Conservation (phyloP, 164 flowering plant genomes). For the Santalum album region DNA sequence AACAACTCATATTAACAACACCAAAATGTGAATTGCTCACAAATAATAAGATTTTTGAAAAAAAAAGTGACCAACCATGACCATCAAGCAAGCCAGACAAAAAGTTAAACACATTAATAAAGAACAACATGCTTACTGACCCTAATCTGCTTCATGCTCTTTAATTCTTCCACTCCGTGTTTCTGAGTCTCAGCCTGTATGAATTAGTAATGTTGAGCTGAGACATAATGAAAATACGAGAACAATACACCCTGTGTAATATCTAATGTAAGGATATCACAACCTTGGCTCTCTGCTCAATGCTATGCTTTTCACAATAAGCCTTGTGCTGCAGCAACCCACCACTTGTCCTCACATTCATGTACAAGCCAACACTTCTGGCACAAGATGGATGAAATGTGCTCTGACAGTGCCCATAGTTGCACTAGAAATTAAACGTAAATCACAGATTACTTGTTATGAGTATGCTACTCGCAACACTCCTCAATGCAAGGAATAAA, state of each 20-base stretch:
- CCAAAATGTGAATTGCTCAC: too few relatives aligned
- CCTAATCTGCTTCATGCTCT: constrained; percentile 70
- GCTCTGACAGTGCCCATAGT: constrained; percentile 73
- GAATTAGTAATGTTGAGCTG: constrained; percentile 7
- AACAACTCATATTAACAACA: too few relatives aligned
- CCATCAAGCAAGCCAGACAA: too few relatives aligned
- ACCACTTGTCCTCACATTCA: constrained; percentile 51
- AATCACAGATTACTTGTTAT: not conserved
- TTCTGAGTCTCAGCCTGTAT: constrained; percentile 62
- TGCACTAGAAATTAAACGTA: constrained; percentile 50
- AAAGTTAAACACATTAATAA: too few relatives aligned
- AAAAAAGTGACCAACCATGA: too few relatives aligned
- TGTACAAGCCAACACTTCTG: constrained; percentile 63
- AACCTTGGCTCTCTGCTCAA: constrained; percentile 86
- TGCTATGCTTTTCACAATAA: constrained; percentile 83
- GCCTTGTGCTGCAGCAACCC: constrained; percentile 82
- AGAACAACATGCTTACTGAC: constrained; percentile 27
- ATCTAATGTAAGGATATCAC: too few relatives aligned
- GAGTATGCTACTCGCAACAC: not conserved
- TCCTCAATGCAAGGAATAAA: too few relatives aligned
- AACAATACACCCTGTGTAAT: too few relatives aligned
- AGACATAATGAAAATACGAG: not conserved
- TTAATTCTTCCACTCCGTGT: constrained; percentile 69
- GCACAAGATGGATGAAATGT: constrained; percentile 93
- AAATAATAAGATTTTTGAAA: too few relatives aligned